Evolutionary conservation across 768 basidiomycete genomes (phyloP), one percentile per base, ranked within the genome.

Genomic region (Boletus pseudo-olivaceus): DNA sequence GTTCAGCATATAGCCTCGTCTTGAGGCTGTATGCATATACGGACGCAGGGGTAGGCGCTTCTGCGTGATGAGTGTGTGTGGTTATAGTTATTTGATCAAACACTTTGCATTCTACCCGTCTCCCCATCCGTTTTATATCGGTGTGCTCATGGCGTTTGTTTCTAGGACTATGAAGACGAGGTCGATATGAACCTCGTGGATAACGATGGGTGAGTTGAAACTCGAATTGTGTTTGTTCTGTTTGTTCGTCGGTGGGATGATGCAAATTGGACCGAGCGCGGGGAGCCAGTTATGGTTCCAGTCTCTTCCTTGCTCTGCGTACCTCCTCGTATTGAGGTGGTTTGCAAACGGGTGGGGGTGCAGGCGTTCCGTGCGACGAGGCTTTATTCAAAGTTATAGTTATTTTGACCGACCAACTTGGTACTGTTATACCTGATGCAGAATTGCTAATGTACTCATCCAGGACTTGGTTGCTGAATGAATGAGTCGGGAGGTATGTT

Each of bases 41-140:
- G 65, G 70, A 62, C 48, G 69, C 53, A 60, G 70, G 66, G n/a
- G 68, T 62, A 57, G 69, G 53, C 70, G 69, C 64, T 70, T 72
- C 70, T 60, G 60, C 57, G 61, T 66, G 50, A 66, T 70, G 69
- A 72, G 39, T 55, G 57, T 32, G 60, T 62, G 65, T 60, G 68
- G 69, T 70, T 70, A 70, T 70, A 70, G 70, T 70, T 70, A 70
- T 70, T 70, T 70, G 68, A 70, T 54, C 67, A 47, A 45, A 52
- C 33, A 0, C 27, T 3, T 27, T 27, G 35, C 19, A 8, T 37
- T 17, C 17, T 37, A 17, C 5, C 7, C 7, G 5, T 7, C 30
- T 6, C 17, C 19, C 4, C 9, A 19, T 23, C 15, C 10, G 15
- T 7, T 26, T 35, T 1, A 37, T 33, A 17, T 46, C 11, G 0